Evolutionary conservation across 768 basidiomycete species (phyloP).

Genomic region (Termitomyces sp.): DNA sequence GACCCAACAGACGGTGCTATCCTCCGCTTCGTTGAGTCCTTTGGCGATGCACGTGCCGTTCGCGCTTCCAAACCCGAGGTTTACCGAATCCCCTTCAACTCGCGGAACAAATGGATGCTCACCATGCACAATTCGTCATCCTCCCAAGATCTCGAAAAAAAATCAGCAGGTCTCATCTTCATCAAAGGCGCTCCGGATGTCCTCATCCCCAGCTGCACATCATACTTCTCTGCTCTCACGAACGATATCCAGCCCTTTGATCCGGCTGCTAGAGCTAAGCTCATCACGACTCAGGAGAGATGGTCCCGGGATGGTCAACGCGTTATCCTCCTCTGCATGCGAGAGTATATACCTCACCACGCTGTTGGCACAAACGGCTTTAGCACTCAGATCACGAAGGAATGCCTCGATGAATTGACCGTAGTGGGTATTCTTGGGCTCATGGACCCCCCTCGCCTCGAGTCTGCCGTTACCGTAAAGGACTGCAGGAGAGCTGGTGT

Average conservation of each 20-base stretch:
- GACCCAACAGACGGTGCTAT: slow-evolving; percentile 57
- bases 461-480: slow-evolving; percentile 45
- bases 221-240: slow-evolving; percentile 14
- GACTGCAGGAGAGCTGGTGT: slow-evolving; percentile 50
- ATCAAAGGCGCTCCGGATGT: slow-evolving; percentile 65
- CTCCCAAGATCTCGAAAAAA: slow-evolving; percentile 3
- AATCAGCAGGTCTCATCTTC: slow-evolving; percentile 32
- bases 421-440: slow-evolving; percentile 55
- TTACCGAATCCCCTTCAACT: slow-evolving; percentile 44
- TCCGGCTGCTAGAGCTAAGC: slow-evolving; percentile 16
- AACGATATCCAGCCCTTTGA: slow-evolving; percentile 30
- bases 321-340: slow-evolving; percentile 47
- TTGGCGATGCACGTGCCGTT: slow-evolving; percentile 21
- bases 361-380: slow-evolving; percentile 21
- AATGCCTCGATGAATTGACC: slow-evolving; percentile 36
- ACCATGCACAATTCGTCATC: slow-evolving; percentile 31
- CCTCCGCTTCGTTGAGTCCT: slow-evolving; percentile 43
- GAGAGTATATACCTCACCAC: slow-evolving; percentile 22
- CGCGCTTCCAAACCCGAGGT: slow-evolving; percentile 22
- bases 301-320: slow-evolving; percentile 53
- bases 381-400: slow-evolving; percentile 38
- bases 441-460: slow-evolving; percentile 53
- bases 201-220: slow-evolving; percentile 39
- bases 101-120: slow-evolving; percentile 60
- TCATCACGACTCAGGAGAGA: slow-evolving; percentile 31